Conservation (phyloP, 805 yeast species). For the Yarrowia porcina region DNA sequence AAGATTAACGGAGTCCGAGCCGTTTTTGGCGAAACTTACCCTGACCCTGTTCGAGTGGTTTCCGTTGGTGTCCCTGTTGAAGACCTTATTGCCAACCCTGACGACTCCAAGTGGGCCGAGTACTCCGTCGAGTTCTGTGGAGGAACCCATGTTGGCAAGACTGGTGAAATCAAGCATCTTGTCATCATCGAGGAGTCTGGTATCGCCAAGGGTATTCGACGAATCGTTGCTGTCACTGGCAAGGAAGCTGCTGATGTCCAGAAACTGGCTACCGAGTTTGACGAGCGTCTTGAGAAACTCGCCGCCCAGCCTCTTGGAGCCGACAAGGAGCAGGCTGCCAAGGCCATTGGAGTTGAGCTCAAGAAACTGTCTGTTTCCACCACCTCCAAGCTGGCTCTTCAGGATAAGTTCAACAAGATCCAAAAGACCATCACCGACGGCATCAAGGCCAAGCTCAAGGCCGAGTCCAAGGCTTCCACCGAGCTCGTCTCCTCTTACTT, state of each 20-base stretch:
- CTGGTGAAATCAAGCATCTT: conserved; percentile 89
- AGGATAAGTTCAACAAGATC: conserved; percentile 66
- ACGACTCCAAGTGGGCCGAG: conserved; percentile 68
- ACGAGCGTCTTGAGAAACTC: conserved; percentile 54
- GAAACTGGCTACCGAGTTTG: conserved; percentile 72
- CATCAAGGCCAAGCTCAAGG: conserved; percentile 80
- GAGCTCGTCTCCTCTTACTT: conserved; percentile 75
- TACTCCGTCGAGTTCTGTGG: conserved; percentile 96
- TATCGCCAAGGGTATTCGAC: conserved; percentile 97
- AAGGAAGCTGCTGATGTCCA: conserved; percentile 87
- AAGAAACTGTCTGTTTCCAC: conserved; percentile 82
- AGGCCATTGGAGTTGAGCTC: conserved; percentile 78
- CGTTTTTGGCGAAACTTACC: conserved; percentile 97
- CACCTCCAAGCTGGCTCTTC: conserved; percentile 70
- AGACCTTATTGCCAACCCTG: conserved; percentile 69
- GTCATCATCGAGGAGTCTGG: conserved; percentile 92
- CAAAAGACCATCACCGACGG: conserved; percentile 89
- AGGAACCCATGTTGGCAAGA: conserved; percentile 93
- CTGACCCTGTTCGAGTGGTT: conserved; percentile 98
- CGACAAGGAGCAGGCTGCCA: conserved; percentile 74
- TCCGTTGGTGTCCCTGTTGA: conserved; percentile 90
- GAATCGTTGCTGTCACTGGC: conserved; percentile 97
- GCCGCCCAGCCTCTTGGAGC: conserved; percentile 67
- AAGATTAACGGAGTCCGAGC: conserved; percentile 86
- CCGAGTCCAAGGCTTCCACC: conserved; percentile 75